Percentiles rank a stretch among this genome's conserved stretches.
Conservation (phyloP, 2,329 filamentous ascomycete genomes). For the Camillea tinctor region DNA sequence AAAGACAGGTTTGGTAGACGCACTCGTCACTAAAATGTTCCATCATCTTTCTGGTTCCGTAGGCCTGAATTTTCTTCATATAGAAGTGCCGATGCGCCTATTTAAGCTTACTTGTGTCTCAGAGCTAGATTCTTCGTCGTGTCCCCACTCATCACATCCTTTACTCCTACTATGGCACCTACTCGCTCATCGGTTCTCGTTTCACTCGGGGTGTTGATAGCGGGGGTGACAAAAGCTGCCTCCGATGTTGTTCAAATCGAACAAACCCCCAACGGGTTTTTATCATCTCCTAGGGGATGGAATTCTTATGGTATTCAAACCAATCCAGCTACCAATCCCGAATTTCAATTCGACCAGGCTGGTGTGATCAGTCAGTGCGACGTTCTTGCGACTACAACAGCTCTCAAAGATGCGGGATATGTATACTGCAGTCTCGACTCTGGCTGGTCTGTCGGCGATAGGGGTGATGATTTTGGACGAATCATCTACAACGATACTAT, state of each 20-base stretch:
- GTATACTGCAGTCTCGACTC: slow-evolving; percentile 29
- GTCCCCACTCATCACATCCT: too few relatives aligned
- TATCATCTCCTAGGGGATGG: slow-evolving; percentile 20
- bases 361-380: slow-evolving; percentile 23
- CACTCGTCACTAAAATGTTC: too few relatives aligned
- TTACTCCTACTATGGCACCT: too few relatives aligned
- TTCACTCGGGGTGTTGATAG: too few relatives aligned
- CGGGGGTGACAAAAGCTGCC: too few relatives aligned
- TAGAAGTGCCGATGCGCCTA: too few relatives aligned
- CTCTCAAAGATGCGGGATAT: slow-evolving; percentile 19
- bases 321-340: slow-evolving; percentile 12
- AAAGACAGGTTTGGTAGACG: too few relatives aligned
- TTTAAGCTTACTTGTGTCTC: too few relatives aligned
- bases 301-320: slow-evolving; percentile 27
- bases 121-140: too few relatives aligned
- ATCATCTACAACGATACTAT: slow-evolving; percentile 20
- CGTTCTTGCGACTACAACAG: slow-evolving; percentile 12
- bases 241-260: slow-evolving; percentile 10
- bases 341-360: slow-evolving; percentile 19
- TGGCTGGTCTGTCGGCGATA: slow-evolving; percentile 24
- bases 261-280: slow-evolving; percentile 23
- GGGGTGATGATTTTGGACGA: slow-evolving; percentile 27
- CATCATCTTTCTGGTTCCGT: too few relatives aligned
- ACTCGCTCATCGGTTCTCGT: too few relatives aligned
- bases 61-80: too few relatives aligned